Percentiles rank a stretch among this genome's conserved stretches.
Evolutionary conservation across 208 protist genomes (phyloP).

Genomic region (Entamoeba histolytica): DNA sequence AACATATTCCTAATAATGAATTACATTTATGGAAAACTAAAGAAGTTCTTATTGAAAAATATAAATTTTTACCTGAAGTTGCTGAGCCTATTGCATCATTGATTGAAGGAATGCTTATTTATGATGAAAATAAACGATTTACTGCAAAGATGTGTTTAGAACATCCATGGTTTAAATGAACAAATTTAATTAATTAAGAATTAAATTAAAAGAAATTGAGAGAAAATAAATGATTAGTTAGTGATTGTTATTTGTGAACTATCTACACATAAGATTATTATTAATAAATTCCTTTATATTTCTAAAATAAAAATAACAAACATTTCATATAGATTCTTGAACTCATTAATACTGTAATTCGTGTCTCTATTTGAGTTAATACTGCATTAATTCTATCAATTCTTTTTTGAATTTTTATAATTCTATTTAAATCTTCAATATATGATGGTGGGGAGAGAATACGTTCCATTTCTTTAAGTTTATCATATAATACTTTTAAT

Average conservation of each 20-base stretch:
- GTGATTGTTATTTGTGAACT: too few relatives aligned
- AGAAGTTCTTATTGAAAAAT: neutral
- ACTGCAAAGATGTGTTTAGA: neutral
- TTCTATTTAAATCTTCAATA: neutral
- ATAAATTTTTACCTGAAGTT: neutral
- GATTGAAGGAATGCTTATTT: constrained; percentile 1
- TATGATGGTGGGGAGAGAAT: neutral
- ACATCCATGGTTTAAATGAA: constrained; percentile 1
- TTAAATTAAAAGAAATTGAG: too few relatives aligned
- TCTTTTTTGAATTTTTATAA: neutral
- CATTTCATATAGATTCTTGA: neutral
- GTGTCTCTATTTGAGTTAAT: neutral
- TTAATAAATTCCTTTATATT: too few relatives aligned
- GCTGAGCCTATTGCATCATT: neutral
- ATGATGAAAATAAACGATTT: neutral
- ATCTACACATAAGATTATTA: too few relatives aligned
- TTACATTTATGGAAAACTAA: neutral
- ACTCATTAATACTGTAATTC: neutral
- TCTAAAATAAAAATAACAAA: neutral
- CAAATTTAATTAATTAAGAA: too few relatives aligned
- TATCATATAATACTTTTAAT: neutral
- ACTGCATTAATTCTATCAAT: neutral
- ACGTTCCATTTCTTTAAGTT: neutral
- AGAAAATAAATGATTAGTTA: too few relatives aligned
- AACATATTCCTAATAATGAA: neutral